phyloP scores from a whole-genome alignment of 345 rosid species.

The Kandelia obovata region DNA sequence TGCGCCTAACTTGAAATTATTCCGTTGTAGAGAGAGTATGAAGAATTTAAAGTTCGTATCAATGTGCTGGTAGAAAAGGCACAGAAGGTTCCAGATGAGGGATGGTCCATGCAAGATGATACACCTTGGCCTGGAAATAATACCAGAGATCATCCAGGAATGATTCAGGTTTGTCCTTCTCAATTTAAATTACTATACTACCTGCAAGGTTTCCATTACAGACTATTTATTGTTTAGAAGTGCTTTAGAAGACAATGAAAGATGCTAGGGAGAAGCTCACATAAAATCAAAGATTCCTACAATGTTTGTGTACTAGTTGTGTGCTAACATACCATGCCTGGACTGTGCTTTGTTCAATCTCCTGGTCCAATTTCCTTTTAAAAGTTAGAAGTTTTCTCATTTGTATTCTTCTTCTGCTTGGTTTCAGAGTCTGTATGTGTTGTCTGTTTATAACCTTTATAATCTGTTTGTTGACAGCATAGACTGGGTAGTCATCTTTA shows the following conservation, averaged over 20 bases:
- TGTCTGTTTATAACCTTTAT: neutral
- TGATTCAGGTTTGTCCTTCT: conserved; percentile 52
- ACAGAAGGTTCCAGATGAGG: conserved; percentile 57
- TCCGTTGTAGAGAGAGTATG: conserved; percentile 58
- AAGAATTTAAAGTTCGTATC: conserved; percentile 60
- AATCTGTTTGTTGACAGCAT: neutral
- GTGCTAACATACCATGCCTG: neutral
- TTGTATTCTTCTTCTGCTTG: too few relatives aligned
- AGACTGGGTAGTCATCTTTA: neutral
- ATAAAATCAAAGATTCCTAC: neutral
- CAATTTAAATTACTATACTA: neutral
- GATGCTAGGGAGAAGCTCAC: neutral
- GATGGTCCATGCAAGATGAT: conserved; percentile 75
- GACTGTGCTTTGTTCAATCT: too few relatives aligned
- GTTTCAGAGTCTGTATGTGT: neutral
- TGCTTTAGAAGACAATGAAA: neutral
- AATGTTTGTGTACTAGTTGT: neutral
- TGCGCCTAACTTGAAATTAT: conserved; percentile 2
- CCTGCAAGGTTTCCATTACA: too few relatives aligned
- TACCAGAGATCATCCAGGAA: conserved; percentile 26
- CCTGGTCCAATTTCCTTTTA: too few relatives aligned
- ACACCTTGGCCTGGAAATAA: conserved; percentile 75
- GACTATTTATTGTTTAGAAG: neutral
- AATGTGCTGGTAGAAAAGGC: conserved; percentile 63
- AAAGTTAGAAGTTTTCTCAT: too few relatives aligned